phyloP scores from a whole-genome alignment of 2,329 filamentous ascomycete genomes.

The Cercospora sp. region DNA sequence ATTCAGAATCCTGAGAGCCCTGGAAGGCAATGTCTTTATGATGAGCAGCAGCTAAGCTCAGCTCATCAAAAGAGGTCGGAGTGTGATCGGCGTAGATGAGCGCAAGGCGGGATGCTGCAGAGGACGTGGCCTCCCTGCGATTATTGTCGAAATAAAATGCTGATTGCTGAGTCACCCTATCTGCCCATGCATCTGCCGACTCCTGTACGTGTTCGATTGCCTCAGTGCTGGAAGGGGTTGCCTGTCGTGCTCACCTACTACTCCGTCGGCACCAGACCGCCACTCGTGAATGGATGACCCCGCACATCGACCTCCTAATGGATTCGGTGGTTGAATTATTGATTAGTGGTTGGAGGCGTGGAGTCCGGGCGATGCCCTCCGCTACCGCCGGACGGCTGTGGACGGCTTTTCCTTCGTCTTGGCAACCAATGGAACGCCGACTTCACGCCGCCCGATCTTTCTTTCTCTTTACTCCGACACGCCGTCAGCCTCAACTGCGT shows the following conservation, averaged over 20 bases:
- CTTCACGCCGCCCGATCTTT: neutral
- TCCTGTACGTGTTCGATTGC: neutral
- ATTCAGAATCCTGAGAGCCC: neutral
- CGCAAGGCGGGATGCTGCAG: neutral
- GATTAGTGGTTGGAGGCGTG: neutral
- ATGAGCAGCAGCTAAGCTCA: neutral
- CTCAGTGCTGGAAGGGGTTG: neutral
- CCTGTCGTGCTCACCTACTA: neutral
- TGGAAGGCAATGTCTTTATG: neutral
- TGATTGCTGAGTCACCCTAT: neutral
- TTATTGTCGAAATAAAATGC: neutral
- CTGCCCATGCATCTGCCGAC: neutral
- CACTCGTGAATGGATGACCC: neutral
- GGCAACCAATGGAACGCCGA: neutral
- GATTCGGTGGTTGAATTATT: neutral
- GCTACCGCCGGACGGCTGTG: neutral
- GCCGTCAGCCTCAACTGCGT: neutral
- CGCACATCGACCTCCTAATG: neutral
- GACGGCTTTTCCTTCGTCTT: neutral
- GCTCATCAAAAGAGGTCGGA: neutral
- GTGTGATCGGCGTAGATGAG: conserved; percentile 1
- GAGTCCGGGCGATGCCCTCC: too few relatives aligned
- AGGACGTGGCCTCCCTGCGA: neutral
- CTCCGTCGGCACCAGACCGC: neutral
- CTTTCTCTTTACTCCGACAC: neutral